Base-by-base conservation (phyloP, 1,139 yeast species). In the Suhomyces bolitotheri region DNA sequence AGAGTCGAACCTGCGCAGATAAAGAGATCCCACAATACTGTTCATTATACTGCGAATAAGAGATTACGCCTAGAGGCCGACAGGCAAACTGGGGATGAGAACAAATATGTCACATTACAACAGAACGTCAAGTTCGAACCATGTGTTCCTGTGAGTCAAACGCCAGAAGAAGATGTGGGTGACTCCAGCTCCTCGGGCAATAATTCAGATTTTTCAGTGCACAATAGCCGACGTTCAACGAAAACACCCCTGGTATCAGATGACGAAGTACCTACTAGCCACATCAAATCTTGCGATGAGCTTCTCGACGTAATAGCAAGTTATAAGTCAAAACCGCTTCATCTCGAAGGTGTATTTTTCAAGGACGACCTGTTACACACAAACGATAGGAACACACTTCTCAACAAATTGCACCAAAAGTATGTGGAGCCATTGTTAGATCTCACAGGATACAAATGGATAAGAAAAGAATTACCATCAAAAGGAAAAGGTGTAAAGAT, bases 401-500 rank as follows among this genome's bases (percentile, higher is more conserved):
- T 49, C 12, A 27, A 34, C 25, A 26, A 31, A 26, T 35, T 49
- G 4, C 54, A 51, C 33, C 41, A 40, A 15, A 41, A 39, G 23
- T 51, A 50, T 21, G 54, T 50, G 19, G 46, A 43, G 33, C 56
- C 56, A 1, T 30, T 50, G 20, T 38, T 49, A 7, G 48, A 42
- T 12, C 21, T 38, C 5, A 45, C 49, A 6, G 56, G 56, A 10
- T 50, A 44, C 27, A 43, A 44, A 28, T 51, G 56, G 56, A 45
- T 48, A 9, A 31, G 53, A 23, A 51, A 47, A 26, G 56, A 49
- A 22, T 44, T 47, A 10, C 51, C 54, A 1, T 39, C 51, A 13
- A 47, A 43, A 27, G 53, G 53, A 5, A 43, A 44, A 19, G 56
- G 56, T 2, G 22, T 41, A 17, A 51, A 50, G 31, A 44, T 49